Percentiles rank a stretch among this genome's conserved stretches.
phyloP scores from a whole-genome alignment of 805 yeast species.

The Lachancea fermentati region DNA sequence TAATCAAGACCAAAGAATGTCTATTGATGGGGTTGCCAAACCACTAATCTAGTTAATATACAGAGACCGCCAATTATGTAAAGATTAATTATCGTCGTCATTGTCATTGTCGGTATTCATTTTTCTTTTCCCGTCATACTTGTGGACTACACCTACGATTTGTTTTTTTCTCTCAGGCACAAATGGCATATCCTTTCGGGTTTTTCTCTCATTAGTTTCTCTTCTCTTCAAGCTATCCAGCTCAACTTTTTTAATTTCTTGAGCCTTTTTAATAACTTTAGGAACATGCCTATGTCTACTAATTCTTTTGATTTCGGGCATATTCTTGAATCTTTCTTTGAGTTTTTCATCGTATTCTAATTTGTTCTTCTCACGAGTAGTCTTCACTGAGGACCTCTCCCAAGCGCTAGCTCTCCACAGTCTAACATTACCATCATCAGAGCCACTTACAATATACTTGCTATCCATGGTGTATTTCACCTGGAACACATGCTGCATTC shows the following conservation, averaged over 20 bases:
- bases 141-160: slow-evolving; percentile 72
- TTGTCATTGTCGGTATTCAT: no score
- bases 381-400: slow-evolving; percentile 76
- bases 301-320: slow-evolving; percentile 94
- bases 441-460: slow-evolving; percentile 79
- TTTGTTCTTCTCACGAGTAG: slow-evolving; percentile 72
- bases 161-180: slow-evolving; percentile 80
- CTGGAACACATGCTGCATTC: slow-evolving; percentile 93
- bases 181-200: slow-evolving; percentile 57
- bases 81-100: no score
- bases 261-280: slow-evolving; percentile 77
- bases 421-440: slow-evolving; percentile 94
- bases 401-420: slow-evolving; percentile 87
- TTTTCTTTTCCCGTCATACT: slow-evolving; percentile 38
- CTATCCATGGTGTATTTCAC: slow-evolving; percentile 86
- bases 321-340: slow-evolving; percentile 85
- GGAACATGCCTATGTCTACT: slow-evolving; percentile 92
- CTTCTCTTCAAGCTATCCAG: slow-evolving; percentile 66
- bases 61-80: no score
- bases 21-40: no score
- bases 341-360: slow-evolving; percentile 87
- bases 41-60: no score
- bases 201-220: slow-evolving; percentile 77
- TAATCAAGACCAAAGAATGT: no score
- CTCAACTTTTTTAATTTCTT: slow-evolving; percentile 77